A percentile compares a stretch with the other conserved stretches of the same genome.
phyloP scores from a whole-genome alignment of 2,329 filamentous ascomycete genomes.

The Neobulgaria alba region DNA sequence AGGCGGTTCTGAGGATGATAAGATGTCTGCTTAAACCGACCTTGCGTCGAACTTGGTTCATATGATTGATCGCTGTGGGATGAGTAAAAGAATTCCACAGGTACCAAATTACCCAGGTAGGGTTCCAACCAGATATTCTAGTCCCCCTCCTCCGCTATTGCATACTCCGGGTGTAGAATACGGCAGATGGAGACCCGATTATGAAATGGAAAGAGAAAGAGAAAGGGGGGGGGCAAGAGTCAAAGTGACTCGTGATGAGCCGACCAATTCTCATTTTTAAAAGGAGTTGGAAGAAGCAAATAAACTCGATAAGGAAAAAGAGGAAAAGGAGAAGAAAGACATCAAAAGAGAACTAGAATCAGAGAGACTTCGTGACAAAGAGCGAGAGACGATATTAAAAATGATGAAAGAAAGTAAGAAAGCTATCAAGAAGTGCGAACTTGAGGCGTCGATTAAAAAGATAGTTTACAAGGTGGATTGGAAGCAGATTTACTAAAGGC shows the following conservation, averaged over 20 bases:
- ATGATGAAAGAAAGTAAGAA: conserved; percentile 33
- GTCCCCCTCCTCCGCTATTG: not conserved
- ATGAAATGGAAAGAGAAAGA: too few relatives aligned
- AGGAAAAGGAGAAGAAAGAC: too few relatives aligned
- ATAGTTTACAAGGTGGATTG: conserved; percentile 34
- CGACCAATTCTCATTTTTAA: too few relatives aligned
- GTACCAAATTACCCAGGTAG: not conserved
- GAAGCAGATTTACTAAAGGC: conserved; percentile 49
- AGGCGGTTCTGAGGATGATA: not conserved
- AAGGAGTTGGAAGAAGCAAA: too few relatives aligned
- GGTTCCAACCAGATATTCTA: not conserved
- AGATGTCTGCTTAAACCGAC: not conserved
- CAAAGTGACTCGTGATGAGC: too few relatives aligned
- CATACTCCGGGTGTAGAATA: not conserved
- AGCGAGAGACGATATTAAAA: too few relatives aligned
- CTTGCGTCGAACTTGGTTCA: not conserved
- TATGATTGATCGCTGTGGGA: not conserved
- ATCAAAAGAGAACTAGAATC: too few relatives aligned
- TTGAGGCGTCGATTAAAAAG: conserved; percentile 39
- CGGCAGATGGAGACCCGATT: too few relatives aligned
- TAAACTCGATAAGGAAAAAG: too few relatives aligned
- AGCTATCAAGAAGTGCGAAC: conserved; percentile 34
- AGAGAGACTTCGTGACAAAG: too few relatives aligned
- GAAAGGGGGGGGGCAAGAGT: too few relatives aligned
- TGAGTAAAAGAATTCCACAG: not conserved